Percentiles rank a stretch among this genome's conserved stretches.
phyloP scores from a whole-genome alignment of 192 early-diverging fungal genomes.

The Linnemannia zychae region DNA sequence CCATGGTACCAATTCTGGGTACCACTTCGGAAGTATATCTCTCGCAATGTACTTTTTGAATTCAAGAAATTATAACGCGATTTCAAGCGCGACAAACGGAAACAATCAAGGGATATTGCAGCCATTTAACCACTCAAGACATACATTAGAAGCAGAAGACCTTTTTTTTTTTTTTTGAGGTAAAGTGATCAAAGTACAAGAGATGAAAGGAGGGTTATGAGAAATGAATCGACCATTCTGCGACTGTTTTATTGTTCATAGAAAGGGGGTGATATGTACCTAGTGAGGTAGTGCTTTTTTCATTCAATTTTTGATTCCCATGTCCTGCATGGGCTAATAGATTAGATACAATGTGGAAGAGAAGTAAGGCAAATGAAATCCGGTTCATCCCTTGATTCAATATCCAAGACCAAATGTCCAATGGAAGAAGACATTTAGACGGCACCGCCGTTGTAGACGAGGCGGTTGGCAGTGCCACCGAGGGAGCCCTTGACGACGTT shows the following conservation, averaged over 20 bases:
- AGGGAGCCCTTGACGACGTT: constrained; percentile 29
- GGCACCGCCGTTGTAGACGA: constrained; percentile 49
- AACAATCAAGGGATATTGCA: too few species aligned
- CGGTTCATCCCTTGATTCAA: too few species aligned
- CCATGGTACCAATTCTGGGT: too few species aligned
- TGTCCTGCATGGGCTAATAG: background rate
- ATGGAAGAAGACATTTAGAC: background rate
- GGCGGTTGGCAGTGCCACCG: constrained; percentile 26
- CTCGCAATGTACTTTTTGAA: too few species aligned
- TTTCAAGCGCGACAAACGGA: too few species aligned
- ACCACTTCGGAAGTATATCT: too few species aligned
- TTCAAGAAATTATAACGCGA: too few species aligned
- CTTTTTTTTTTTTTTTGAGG: too few species aligned
- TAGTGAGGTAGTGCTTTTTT: background rate
- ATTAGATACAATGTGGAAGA: background rate
- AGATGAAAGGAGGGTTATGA: background rate
- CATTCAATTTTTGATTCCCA: background rate
- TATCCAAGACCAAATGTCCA: background rate
- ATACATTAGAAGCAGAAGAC: too few species aligned
- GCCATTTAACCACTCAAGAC: too few species aligned
- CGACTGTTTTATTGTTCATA: background rate
- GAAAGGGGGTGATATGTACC: background rate
- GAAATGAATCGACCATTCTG: background rate
- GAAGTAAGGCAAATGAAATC: background rate
- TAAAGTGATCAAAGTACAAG: background rate